Percentiles rank a stretch among this genome's conserved stretches.
Evolutionary conservation across 2,329 filamentous ascomycete genomes (phyloP).

Genomic region (Simplicillium aogashimaense): DNA sequence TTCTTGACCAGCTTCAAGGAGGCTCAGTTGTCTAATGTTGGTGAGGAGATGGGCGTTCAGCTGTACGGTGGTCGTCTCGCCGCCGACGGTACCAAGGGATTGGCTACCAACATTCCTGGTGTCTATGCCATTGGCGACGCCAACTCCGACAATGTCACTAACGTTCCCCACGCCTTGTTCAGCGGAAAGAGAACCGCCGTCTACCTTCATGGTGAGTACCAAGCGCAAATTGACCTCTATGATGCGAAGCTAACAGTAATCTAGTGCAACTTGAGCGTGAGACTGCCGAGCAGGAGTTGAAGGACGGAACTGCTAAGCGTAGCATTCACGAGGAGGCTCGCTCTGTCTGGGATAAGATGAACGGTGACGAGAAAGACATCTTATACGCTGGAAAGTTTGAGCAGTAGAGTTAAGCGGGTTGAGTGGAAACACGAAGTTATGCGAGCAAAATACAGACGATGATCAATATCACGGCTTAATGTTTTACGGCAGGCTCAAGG

Average conservation of each 20-base stretch:
- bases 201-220: constrained; percentile 38
- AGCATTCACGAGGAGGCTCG: constrained; percentile 24
- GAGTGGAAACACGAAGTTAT: background rate
- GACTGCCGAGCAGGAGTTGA: constrained; percentile 22
- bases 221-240: too few species aligned
- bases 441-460: too few species aligned
- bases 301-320: constrained; percentile 11
- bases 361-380: constrained; percentile 29
- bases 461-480: too few species aligned
- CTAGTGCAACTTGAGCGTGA: constrained; percentile 24
- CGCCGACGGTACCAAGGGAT: constrained; percentile 27
- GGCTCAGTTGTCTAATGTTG: constrained; percentile 37
- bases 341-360: constrained; percentile 34
- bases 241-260: too few species aligned
- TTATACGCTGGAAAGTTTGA: constrained; percentile 35
- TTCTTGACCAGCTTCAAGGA: constrained; percentile 40
- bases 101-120: constrained; percentile 40
- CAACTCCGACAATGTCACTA: constrained; percentile 49
- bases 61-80: constrained; percentile 33
- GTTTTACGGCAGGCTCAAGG: too few species aligned
- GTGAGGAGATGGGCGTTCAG: constrained; percentile 33
- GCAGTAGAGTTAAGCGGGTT: background rate
- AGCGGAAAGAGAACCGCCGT: constrained; percentile 49
- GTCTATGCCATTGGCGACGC: constrained; percentile 51
- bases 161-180: constrained; percentile 51